Percentiles rank a stretch among this genome's conserved stretches.
phyloP scores from a whole-genome alignment of 768 basidiomycete species.

The Lactarius hengduanensis region DNA sequence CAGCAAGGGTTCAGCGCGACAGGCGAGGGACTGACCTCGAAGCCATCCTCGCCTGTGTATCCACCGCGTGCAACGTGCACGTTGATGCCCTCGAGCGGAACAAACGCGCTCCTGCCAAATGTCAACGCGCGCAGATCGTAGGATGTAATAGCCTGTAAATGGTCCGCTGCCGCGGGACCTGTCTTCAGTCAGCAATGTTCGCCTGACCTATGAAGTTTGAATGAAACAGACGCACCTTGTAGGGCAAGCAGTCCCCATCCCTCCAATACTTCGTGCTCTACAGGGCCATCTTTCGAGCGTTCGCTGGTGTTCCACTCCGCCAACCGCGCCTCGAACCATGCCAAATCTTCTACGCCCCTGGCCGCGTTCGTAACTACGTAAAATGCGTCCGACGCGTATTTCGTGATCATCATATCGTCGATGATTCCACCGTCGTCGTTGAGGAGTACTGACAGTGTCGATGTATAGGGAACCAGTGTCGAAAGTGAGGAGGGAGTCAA shows the following conservation, averaged over 20 bases:
- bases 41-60: constrained; percentile 98
- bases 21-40: constrained; percentile 61
- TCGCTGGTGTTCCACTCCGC: constrained; percentile 74
- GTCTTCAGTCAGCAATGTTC: not conserved
- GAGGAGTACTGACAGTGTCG: constrained; percentile 85
- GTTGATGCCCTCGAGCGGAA: constrained; percentile 73
- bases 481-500: constrained; percentile 83
- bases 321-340: constrained; percentile 70
- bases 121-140: constrained; percentile 72
- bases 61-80: constrained; percentile 92
- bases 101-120: constrained; percentile 82
- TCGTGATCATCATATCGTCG: constrained; percentile 92
- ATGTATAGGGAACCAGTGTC: constrained; percentile 65
- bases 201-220: not conserved
- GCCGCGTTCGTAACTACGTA: constrained; percentile 98
- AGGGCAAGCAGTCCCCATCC: constrained; percentile 87
- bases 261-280: constrained; percentile 79
- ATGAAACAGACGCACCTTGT: constrained; percentile 57
- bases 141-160: constrained; percentile 73
- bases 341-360: constrained; percentile 73
- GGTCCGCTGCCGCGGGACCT: constrained; percentile 82
- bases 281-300: constrained; percentile 50
- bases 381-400: constrained; percentile 73
- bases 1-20: not conserved
- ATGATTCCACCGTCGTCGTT: constrained; percentile 93